These are phyloP conservation scores for Pichia sp. DNA, from an alignment of 1,139 yeast genomes.

Conservation along the genomic window DNA sequence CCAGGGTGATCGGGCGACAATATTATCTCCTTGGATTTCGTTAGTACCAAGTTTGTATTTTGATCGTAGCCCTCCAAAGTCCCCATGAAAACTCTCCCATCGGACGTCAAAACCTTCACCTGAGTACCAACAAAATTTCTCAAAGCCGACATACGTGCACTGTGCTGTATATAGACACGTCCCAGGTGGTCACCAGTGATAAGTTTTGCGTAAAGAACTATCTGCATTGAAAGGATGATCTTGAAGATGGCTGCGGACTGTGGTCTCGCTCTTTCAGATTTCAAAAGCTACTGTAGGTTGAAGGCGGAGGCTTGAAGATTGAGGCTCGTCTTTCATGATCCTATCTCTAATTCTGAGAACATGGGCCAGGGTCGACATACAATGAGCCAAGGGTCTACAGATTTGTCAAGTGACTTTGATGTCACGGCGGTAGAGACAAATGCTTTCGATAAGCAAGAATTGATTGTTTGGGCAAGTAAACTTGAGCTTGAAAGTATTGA, in stretches of 20 bases:
- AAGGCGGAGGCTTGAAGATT: too few species aligned
- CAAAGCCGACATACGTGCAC: conserved; percentile 10
- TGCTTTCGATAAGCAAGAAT: conserved; percentile 17
- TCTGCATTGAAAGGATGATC: too few species aligned
- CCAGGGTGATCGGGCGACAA: conserved; percentile 40
- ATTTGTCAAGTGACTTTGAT: conserved; percentile 11
- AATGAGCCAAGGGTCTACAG: conserved; percentile 4
- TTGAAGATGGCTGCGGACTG: too few species aligned
- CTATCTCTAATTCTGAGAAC: too few species aligned
- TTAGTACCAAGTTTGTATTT: conserved; percentile 63
- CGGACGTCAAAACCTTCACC: conserved; percentile 75
- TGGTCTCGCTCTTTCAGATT: too few species aligned
- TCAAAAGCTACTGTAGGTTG: too few species aligned
- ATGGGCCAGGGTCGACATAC: too few species aligned
- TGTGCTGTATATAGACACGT: too few species aligned
- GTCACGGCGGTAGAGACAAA: conserved; percentile 4
- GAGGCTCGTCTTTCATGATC: too few species aligned
- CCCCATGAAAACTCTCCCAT: conserved; percentile 67
- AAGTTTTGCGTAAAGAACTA: too few species aligned
- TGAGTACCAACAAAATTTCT: conserved; percentile 30
- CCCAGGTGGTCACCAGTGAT: too few species aligned
- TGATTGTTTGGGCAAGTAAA: conserved; percentile 39
- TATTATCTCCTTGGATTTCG: conserved; percentile 51
- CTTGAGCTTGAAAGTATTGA: conserved; percentile 39
- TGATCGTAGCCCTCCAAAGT: conserved; percentile 75